Evolutionary conservation across 306 rosid genomes (phyloP).

Genomic region (Quercus suber): DNA sequence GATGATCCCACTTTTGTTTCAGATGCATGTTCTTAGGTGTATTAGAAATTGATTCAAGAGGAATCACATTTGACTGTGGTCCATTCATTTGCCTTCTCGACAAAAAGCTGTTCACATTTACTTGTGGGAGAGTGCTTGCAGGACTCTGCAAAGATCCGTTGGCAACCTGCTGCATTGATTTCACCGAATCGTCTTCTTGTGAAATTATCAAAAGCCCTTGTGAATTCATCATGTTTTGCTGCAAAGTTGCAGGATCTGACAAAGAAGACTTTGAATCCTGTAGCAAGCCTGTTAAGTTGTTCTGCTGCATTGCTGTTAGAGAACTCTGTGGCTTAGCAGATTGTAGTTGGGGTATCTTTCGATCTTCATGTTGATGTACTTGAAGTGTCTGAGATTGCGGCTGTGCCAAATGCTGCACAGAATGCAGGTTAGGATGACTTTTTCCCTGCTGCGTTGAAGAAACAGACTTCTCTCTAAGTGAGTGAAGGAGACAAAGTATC

Average conservation of each 20-base stretch:
- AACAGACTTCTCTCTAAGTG: neutral
- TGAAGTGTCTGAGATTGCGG: conserved; percentile 9
- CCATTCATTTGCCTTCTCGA: neutral
- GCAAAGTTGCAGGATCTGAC: conserved; percentile 4
- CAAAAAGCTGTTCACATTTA: neutral
- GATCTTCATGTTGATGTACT: neutral
- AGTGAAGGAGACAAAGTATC: neutral
- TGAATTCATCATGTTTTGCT: conserved; percentile 5
- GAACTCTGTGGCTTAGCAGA: neutral
- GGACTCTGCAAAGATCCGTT: neutral
- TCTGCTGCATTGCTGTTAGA: neutral
- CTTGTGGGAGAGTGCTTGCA: neutral
- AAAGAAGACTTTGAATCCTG: neutral
- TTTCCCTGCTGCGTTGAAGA: neutral
- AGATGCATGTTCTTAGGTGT: neutral
- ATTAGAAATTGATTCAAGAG: neutral
- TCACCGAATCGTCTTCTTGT: neutral
- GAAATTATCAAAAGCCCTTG: neutral
- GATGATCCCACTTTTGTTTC: conserved; percentile 4
- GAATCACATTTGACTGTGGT: neutral
- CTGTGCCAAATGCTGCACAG: conserved; percentile 7
- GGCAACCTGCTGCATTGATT: neutral
- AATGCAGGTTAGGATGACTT: conserved; percentile 13
- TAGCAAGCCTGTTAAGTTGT: neutral
- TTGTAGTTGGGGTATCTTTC: neutral